Conservation (phyloP, 1,284 basidiomycete genomes). For the Ustilago trichophora region DNA sequence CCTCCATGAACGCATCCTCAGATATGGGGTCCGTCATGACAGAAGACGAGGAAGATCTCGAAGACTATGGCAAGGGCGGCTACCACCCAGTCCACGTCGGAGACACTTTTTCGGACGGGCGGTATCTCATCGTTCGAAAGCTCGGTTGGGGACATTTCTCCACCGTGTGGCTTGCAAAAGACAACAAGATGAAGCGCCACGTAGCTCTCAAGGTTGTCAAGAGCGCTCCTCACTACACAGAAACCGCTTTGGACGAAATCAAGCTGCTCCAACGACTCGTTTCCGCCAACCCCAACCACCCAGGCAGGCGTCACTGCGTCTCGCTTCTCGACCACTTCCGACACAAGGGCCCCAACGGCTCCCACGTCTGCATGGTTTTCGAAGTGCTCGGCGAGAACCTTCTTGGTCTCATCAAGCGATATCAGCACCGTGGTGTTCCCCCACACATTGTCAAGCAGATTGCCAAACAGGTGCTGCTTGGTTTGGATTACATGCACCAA, state of each 20-base stretch:
- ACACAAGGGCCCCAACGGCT: constrained; percentile 94
- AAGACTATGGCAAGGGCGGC: constrained; percentile 72
- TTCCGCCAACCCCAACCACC: constrained; percentile 75
- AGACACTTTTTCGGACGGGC: constrained; percentile 84
- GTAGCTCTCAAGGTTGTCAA: constrained; percentile 99
- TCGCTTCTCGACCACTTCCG: constrained; percentile 96
- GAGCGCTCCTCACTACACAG: constrained; percentile 94
- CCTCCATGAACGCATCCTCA: constrained; percentile 45
- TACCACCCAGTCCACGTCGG: constrained; percentile 95
- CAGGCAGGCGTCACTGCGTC: constrained; percentile 74
- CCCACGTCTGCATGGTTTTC: constrained; percentile 99
- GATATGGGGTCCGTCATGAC: constrained; percentile 62
- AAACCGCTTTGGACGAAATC: constrained; percentile 98
- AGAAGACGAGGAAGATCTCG: constrained; percentile 68
- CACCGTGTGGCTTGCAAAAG: constrained; percentile 68
- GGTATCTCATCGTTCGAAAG: constrained; percentile 92
- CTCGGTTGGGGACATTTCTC: constrained; percentile 97
- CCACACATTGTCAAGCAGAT: constrained; percentile 94
- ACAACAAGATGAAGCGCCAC: constrained; percentile 84
- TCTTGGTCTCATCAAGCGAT: constrained; percentile 94
- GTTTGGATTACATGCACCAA: constrained; percentile 96
- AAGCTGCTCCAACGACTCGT: constrained; percentile 95
- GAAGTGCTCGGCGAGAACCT: constrained; percentile 98
- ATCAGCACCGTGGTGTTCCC: constrained; percentile 94
- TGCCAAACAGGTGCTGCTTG: constrained; percentile 92